Percentiles rank a stretch among this genome's conserved stretches.
Evolutionary conservation across 2,329 filamentous ascomycete genomes (phyloP).

Genomic region (Pseudofabraea citricarpa): DNA sequence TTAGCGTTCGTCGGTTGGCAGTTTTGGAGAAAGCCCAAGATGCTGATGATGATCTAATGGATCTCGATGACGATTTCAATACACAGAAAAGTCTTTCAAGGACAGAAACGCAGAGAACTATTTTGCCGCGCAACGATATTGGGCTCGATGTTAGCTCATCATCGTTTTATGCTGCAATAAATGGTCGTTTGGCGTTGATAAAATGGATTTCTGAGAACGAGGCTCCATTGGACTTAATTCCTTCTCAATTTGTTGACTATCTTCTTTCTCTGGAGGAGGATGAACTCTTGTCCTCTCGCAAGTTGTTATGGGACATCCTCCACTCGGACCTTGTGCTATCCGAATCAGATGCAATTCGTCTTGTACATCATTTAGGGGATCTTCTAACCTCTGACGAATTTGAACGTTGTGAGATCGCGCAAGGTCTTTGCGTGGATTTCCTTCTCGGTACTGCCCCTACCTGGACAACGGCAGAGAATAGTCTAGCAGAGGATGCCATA

Average conservation of each 20-base stretch:
- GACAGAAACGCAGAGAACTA: constrained; percentile 26
- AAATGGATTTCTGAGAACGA: constrained; percentile 13
- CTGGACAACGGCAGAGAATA: constrained; percentile 32
- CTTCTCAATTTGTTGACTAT: constrained; percentile 43
- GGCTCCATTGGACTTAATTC: constrained; percentile 37
- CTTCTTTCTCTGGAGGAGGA: constrained; percentile 46
- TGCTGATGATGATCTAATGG: constrained; percentile 51
- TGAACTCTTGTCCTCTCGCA: constrained; percentile 47
- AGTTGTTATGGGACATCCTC: constrained; percentile 47
- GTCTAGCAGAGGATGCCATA: constrained; percentile 61
- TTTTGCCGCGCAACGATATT: constrained; percentile 36
- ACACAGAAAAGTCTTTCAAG: constrained; percentile 50
- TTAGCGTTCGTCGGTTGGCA: constrained; percentile 12
- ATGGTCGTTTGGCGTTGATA: constrained; percentile 18
- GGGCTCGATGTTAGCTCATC: constrained; percentile 18
- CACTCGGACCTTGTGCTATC: constrained; percentile 47
- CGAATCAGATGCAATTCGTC: constrained; percentile 38
- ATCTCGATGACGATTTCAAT: constrained; percentile 61
- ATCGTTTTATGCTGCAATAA: constrained; percentile 20
- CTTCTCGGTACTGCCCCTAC: constrained; percentile 44
- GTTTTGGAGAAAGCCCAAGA: constrained; percentile 15
- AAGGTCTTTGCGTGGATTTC: constrained; percentile 62
- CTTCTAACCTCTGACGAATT: constrained; percentile 55
- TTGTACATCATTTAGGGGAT: constrained; percentile 46
- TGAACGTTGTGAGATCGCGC: constrained; percentile 69